Evolutionary conservation across 805 yeast species (phyloP).

Genomic region (Kregervanrija pseudodelftensis): DNA sequence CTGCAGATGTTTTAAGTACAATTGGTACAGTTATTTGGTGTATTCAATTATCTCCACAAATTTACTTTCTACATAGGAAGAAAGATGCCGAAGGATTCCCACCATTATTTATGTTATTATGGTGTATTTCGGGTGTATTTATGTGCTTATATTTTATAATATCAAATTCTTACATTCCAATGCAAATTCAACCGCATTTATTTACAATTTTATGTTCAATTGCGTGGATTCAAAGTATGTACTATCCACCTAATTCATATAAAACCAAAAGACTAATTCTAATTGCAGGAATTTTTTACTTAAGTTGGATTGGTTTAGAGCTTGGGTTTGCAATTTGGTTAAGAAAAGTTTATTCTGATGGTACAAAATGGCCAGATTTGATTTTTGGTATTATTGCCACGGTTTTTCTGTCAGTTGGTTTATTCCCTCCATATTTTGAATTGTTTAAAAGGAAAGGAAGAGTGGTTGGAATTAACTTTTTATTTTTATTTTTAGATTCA

Average conservation of each 20-base stretch:
- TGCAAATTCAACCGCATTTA: slow-evolving; percentile 82
- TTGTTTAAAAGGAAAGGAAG: slow-evolving; percentile 70
- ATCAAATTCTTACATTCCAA: slow-evolving; percentile 63
- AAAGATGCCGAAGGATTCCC: slow-evolving; percentile 89
- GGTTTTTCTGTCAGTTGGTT: slow-evolving; percentile 64
- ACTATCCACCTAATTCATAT: slow-evolving; percentile 60
- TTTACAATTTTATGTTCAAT: slow-evolving; percentile 64
- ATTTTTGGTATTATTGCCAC: slow-evolving; percentile 80
- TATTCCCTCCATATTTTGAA: slow-evolving; percentile 86
- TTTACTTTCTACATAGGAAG: slow-evolving; percentile 54
- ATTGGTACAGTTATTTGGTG: slow-evolving; percentile 94
- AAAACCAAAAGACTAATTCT: slow-evolving; percentile 30
- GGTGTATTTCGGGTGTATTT: slow-evolving; percentile 75
- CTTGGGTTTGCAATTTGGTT: slow-evolving; percentile 68
- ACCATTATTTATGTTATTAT: slow-evolving; percentile 80
- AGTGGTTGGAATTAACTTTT: slow-evolving; percentile 84
- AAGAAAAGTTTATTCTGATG: slow-evolving; percentile 40
- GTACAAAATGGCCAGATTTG: slow-evolving; percentile 64
- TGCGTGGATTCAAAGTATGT: slow-evolving; percentile 58
- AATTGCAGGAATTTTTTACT: slow-evolving; percentile 31
- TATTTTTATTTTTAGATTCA: slow-evolving; percentile 69
- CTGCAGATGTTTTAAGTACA: slow-evolving; percentile 75
- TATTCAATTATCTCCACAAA: slow-evolving; percentile 77
- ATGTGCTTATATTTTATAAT: slow-evolving; percentile 79
- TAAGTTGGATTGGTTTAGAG: slow-evolving; percentile 51